Evolutionary conservation across 768 basidiomycete genomes (phyloP).

Genomic region (Rhizopogon sp.): DNA sequence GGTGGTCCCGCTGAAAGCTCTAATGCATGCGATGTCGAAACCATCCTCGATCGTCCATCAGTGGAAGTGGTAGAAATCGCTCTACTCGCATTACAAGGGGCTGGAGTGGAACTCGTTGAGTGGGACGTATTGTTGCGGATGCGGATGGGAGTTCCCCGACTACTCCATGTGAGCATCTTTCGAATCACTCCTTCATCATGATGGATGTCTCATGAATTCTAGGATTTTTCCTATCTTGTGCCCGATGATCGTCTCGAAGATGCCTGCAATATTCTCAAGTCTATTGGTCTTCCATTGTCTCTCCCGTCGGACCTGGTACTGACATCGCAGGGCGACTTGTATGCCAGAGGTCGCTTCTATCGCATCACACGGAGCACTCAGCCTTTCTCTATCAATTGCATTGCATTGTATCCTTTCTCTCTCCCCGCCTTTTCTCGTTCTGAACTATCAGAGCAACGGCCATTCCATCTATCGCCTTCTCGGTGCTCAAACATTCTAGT

Average conservation of each 20-base stretch:
- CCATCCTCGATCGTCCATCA: too few relatives aligned
- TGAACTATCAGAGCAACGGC: not conserved
- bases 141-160: too few relatives aligned
- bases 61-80: too few relatives aligned
- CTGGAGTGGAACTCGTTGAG: too few relatives aligned
- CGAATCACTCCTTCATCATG: too few relatives aligned
- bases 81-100: too few relatives aligned
- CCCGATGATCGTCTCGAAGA: too few relatives aligned
- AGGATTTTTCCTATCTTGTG: not conserved
- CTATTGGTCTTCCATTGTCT: not conserved
- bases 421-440: not conserved
- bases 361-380: not conserved
- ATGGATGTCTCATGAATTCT: not conserved
- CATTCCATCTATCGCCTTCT: not conserved
- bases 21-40: too few relatives aligned
- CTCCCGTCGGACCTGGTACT: not conserved
- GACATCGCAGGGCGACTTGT: not conserved
- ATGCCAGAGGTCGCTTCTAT: not conserved
- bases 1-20: too few relatives aligned
- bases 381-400: not conserved
- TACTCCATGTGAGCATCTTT: too few relatives aligned
- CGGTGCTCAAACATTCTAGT: not conserved
- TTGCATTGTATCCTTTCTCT: not conserved
- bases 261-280: not conserved
- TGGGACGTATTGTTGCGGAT: too few relatives aligned